Evolutionary conservation across 73 alveolate genomes (phyloP).

Genomic region (Stentor roeselii): DNA sequence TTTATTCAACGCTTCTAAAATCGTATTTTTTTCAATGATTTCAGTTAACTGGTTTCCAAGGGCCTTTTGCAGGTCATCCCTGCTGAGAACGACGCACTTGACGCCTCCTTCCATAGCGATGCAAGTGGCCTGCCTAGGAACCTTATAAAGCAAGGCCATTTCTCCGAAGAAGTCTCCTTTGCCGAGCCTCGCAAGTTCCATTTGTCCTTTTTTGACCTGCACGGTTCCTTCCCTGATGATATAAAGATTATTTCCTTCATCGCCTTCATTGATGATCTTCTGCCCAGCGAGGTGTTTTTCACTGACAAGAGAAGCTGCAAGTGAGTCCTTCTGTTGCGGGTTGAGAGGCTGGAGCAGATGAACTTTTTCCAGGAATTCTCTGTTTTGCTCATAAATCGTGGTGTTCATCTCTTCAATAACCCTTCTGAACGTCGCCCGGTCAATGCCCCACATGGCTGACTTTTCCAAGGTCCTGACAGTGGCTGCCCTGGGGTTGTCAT

Average conservation of each 20-base stretch:
- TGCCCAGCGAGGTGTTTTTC: constrained; percentile 41
- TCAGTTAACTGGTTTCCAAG: constrained; percentile 25
- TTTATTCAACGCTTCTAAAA: not conserved
- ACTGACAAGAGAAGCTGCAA: constrained; percentile 23
- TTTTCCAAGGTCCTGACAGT: constrained; percentile 21
- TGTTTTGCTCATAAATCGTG: constrained; percentile 38
- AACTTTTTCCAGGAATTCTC: constrained; percentile 48
- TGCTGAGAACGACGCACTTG: constrained; percentile 19
- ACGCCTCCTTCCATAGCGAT: constrained; percentile 39
- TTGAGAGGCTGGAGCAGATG: constrained; percentile 27
- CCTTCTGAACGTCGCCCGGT: not conserved
- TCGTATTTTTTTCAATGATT: constrained; percentile 22
- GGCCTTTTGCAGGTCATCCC: constrained; percentile 15
- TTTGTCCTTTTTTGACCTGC: constrained; percentile 46
- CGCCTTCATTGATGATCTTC: constrained; percentile 74
- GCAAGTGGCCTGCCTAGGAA: constrained; percentile 54
- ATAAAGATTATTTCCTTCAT: constrained; percentile 70
- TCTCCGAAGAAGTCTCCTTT: constrained; percentile 55
- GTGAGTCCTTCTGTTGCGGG: constrained; percentile 26
- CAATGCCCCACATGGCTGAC: constrained; percentile 28
- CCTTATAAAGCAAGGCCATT: constrained; percentile 41
- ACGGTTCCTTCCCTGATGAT: constrained; percentile 70
- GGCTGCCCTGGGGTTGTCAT: constrained; percentile 22
- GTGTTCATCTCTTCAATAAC: constrained; percentile 33
- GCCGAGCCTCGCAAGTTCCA: constrained; percentile 48